Evolutionary conservation across 371 early-diverging fungal genomes (phyloP).

Genomic region (Mortierella polycephala): DNA sequence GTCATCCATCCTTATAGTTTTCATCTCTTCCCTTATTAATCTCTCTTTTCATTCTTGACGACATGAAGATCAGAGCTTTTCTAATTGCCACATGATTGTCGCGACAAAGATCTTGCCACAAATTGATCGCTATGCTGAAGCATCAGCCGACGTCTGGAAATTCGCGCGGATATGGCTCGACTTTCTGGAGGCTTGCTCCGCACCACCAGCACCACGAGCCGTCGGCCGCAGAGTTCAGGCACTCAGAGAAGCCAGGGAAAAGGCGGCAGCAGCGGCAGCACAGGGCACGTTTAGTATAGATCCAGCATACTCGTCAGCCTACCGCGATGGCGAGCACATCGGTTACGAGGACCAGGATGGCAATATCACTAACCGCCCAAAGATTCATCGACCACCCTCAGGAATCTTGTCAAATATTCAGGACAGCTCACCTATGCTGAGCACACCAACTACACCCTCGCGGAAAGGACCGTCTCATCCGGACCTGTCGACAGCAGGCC

Average conservation of each 20-base stretch:
- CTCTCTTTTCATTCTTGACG: neutral
- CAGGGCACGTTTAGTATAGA: neutral
- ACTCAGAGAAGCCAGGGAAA: constrained; percentile 8
- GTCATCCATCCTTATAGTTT: neutral
- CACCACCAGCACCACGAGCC: constrained; percentile 2
- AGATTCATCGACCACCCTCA: constrained; percentile 9
- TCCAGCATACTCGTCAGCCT: neutral
- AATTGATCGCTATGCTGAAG: constrained; percentile 59
- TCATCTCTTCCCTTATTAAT: neutral
- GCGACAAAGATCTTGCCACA: constrained; percentile 58
- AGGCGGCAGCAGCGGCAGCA: constrained; percentile 4
- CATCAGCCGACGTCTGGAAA: constrained; percentile 57
- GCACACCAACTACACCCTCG: neutral
- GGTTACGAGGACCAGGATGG: constrained; percentile 1
- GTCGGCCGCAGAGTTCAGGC: constrained; percentile 17
- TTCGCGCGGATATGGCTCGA: constrained; percentile 37
- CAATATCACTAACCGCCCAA: constrained; percentile 26
- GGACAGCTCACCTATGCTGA: constrained; percentile 5
- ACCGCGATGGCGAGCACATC: too few relatives aligned
- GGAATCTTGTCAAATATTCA: constrained; percentile 19
- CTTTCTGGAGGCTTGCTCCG: constrained; percentile 37
- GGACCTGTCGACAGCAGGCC: neutral
- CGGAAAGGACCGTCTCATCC: too few relatives aligned
- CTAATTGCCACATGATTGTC: constrained; percentile 61
- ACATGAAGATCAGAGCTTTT: constrained; percentile 63